Base-by-base conservation (phyloP, 2,329 filamentous ascomycete species). In the Rugonectria rugulosa region DNA sequence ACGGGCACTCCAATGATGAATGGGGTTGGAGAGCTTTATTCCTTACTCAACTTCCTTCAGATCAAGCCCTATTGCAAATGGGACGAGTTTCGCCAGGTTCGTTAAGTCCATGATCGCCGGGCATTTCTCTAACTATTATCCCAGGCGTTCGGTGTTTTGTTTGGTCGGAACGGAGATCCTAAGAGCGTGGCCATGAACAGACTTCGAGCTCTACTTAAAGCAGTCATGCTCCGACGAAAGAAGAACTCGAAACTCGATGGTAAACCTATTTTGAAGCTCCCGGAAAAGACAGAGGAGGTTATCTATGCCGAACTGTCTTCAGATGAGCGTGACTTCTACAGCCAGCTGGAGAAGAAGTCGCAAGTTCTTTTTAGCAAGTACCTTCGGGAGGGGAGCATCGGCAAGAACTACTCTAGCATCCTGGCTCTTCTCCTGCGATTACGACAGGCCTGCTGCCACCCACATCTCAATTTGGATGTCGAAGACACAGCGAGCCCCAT, bases 1-100 rank as follows among this genome's bases (percentile, higher is more conserved):
- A 92, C 89, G 0, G 91, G 91, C 48, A 95, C 91, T 0, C 91
- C 91, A 0, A 94, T 96, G 80, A 95, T 95, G 89, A 97, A 97
- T 65, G 86, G 82, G 11, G 85, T 94, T 3, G 79, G 84, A 20
- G 93, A 97, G 65, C 78, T 96, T 3, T 92, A 85, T 66, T 90
- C 91, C 1, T 75, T 96, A 17, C 79, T 97, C 38, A 82, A 84
- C 3, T 97, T 96, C 67, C 79, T 96, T 14, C 80, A 81, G 3
- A 93, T 96, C 68, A 81, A 81, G 56, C 92, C 91, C 2, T 96
- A 95, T 71, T 84, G 83, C 64, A 78, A 83, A 12, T 83, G 82
- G 75, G 75, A 82, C 0, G 75, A 77, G 19, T 96, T 96, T 70
- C 81, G 81, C 36, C 60, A 66, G 52, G 81, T 84, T 73, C 69